phyloP scores from a whole-genome alignment of 352 stramenopile genomes.

The Globisporangium lucens region DNA sequence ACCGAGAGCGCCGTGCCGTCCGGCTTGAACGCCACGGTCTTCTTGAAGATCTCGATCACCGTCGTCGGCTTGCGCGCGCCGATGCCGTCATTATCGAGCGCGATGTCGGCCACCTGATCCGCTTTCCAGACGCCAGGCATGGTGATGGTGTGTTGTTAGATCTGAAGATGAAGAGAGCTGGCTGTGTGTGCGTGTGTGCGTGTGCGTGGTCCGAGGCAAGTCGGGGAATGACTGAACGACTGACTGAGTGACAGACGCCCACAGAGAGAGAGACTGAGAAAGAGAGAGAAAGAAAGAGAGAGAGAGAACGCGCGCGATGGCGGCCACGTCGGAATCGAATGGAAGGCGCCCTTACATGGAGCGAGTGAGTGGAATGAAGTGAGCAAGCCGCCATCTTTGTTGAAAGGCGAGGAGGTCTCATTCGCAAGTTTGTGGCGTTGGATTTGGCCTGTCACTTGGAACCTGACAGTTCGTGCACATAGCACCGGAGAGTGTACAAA shows the following conservation, averaged over 20 bases:
- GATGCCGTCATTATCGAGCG: slow-evolving; percentile 20
- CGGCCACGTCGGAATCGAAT: not conserved
- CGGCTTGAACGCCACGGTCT: slow-evolving; percentile 24
- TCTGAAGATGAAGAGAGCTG: not conserved
- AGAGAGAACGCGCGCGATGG: not conserved
- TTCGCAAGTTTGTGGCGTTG: not conserved
- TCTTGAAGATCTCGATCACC: slow-evolving; percentile 36
- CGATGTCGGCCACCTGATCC: slow-evolving; percentile 10
- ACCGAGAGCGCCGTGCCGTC: slow-evolving; percentile 37
- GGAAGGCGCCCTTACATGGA: not conserved
- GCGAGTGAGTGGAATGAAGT: not conserved
- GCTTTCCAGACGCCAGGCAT: slow-evolving; percentile 15
- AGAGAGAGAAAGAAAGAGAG: not conserved
- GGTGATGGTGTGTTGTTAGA: not conserved
- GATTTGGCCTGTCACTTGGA: not conserved
- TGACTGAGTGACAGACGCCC: too few species aligned
- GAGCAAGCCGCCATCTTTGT: not conserved
- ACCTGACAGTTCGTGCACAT: not conserved
- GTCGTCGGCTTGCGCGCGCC: slow-evolving; percentile 31
- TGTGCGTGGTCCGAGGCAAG: slow-evolving; percentile 11
- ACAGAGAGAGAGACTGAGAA: not conserved
- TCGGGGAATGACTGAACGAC: slow-evolving; percentile 9
- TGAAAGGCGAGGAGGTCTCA: not conserved
- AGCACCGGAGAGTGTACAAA: not conserved
- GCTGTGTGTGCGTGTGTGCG: not conserved